A percentile compares a stretch with the other conserved stretches of the same genome.
Evolutionary conservation across 225 moss, liverwort and hornwort genomes (phyloP).

Genomic region (Bryoerythrophyllum caledonicum): DNA sequence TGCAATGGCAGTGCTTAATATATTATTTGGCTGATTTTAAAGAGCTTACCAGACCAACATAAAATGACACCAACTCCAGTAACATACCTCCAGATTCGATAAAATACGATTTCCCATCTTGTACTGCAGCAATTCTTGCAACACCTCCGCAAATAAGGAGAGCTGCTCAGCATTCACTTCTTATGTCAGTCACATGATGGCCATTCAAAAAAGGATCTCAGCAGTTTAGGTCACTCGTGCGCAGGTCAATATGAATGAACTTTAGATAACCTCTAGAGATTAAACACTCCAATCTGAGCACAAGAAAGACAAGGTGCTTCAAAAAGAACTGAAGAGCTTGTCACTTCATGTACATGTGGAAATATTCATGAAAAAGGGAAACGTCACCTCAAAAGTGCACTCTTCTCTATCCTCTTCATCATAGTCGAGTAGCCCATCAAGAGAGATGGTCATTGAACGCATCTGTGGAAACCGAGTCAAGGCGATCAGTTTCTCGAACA

Average conservation of each 20-base stretch:
- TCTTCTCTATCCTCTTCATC: conserved; percentile 99
- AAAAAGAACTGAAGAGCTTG: conserved; percentile 14
- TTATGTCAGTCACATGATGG: conserved; percentile 10
- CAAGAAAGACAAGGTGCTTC: conserved; percentile 14
- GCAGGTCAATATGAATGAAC: not conserved
- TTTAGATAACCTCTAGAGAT: not conserved
- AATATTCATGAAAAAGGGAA: not conserved
- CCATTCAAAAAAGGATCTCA: not conserved
- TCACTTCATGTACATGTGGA: conserved; percentile 6
- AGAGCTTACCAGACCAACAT: not conserved
- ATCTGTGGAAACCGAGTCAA: conserved; percentile 58
- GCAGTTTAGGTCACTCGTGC: conserved; percentile 8
- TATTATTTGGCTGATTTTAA: not conserved
- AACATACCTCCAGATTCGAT: conserved; percentile 71
- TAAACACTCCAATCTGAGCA: not conserved
- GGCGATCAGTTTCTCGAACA: conserved; percentile 22
- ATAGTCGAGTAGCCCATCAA: conserved; percentile 95
- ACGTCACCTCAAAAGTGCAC: conserved; percentile 91
- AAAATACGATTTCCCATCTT: conserved; percentile 84
- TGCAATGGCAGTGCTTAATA: conserved; percentile 8
- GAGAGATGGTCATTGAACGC: conserved; percentile 97
- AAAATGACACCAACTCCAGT: conserved; percentile 5
- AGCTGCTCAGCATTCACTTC: conserved; percentile 57
- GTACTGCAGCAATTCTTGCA: conserved; percentile 83
- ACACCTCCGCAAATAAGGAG: conserved; percentile 90